These are phyloP conservation scores for Tetrapisispora iriomotensis DNA, from an alignment of 805 yeast species.

Conservation along the genomic window DNA sequence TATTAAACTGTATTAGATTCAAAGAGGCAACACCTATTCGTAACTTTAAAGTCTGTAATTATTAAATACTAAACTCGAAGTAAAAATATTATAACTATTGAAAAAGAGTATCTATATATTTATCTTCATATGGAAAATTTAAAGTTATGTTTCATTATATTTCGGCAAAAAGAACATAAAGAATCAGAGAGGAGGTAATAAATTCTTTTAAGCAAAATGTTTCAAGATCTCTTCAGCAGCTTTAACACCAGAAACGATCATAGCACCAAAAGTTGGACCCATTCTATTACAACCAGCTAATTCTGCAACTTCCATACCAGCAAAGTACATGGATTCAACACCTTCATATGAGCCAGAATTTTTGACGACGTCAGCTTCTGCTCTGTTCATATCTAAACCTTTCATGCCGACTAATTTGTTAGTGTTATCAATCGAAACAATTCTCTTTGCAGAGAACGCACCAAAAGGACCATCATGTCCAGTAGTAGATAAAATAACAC, in stretches of 20 bases:
- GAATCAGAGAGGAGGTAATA: too few relatives aligned
- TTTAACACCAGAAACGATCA: slow-evolving; percentile 69
- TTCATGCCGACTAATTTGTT: slow-evolving; percentile 58
- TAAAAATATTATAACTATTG: not conserved
- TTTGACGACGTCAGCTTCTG: slow-evolving; percentile 68
- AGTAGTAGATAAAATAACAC: slow-evolving; percentile 58
- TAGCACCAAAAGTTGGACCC: slow-evolving; percentile 81
- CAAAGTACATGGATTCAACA: slow-evolving; percentile 28
- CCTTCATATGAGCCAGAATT: slow-evolving; percentile 39
- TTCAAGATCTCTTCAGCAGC: slow-evolving; percentile 49
- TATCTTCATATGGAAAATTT: not conserved
- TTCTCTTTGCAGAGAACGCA: slow-evolving; percentile 67
- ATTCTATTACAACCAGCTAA: slow-evolving; percentile 70
- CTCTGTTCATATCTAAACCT: slow-evolving; percentile 68
- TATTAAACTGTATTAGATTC: slow-evolving; percentile 56
- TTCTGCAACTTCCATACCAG: slow-evolving; percentile 74
- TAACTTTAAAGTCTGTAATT: slow-evolving; percentile 25
- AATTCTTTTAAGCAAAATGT: slow-evolving; percentile 17
- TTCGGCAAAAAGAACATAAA: not conserved
- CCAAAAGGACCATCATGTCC: slow-evolving; percentile 84
- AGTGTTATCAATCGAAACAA: slow-evolving; percentile 39
- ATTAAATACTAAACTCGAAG: too few relatives aligned
- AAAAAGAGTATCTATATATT: not conserved
- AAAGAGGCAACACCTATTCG: slow-evolving; percentile 54
- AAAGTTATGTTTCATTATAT: not conserved